Evolutionary conservation across 129 eudicot genomes (phyloP), one percentile per base, ranked within the genome.

Genomic region (Flaveria robusta): DNA sequence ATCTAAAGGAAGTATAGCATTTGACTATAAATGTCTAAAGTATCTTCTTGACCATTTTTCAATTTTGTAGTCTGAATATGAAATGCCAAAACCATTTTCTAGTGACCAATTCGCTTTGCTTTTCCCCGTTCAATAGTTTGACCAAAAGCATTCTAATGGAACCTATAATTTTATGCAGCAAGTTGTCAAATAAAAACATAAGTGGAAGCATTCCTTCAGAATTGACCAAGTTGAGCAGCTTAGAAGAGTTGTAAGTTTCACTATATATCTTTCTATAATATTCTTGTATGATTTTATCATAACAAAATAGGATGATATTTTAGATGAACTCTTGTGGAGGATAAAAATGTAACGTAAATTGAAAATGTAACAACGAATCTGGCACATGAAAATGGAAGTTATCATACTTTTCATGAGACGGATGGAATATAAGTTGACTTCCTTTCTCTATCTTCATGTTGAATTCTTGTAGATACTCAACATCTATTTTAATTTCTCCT

Each of bases 201-300:
- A 85, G 86, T 0, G 99, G 99, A 67, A 77, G 81, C 82, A 94
- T 94, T 74, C 97, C 99, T 50, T 77, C 71, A 37, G 94, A 87
- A 69, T 83, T 94, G 72, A 80, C 89, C 60, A 86, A 84, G 81
- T 81, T 94, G 87, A 81, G 79, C 79, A 74, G 87, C 84, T 84
- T 94, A 79, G 90, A 83, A 43, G 89, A 91, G 81, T 77, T 94
- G 99, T 94, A 89, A 91, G 99, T 74, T 66, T 65, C 50, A 49
- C 59, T 42, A 50, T 76, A 20, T 74, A 68, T 19, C 55, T 34
- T 74, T 12, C 77, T 41, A 49, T 2, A n/a, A 22, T 47, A 54
- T 49, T 11, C 31, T 31, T 14, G 59, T 62, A 31, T 18, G 37
- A 34, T 58, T 74, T 23, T 23, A 22, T 74, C 26, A 8, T 41